Evolutionary conservation across 192 early-diverging fungal genomes (phyloP), one percentile per base, ranked within the genome.

Genomic region (Dissophora globulifera): DNA sequence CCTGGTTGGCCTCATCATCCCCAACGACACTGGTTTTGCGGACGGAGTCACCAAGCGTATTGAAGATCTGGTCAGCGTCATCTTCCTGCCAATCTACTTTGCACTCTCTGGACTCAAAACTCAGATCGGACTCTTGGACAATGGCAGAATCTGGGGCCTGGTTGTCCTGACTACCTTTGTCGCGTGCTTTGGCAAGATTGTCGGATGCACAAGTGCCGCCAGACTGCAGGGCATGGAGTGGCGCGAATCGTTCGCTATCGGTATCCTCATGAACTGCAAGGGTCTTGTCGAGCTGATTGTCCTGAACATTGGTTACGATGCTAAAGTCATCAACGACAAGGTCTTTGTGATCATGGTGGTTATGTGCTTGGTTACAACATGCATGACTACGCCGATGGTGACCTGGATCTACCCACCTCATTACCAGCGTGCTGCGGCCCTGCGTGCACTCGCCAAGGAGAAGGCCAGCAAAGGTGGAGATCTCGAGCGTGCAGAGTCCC

Each of bases 221-320:
- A 83, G 84, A 32, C 45, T 92, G 16, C 82, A 80, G 33, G 90
- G 89, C 15, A 86, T 94, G 58, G 84, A 85, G 20, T 93, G 88
- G 89, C 86, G 93, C 63, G 95, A 98, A 66, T 93, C 93, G 1
- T 76, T 92, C 13, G 85, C 94, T 0, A 86, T 97, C 42, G 96
- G 96, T 1, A 67, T 95, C 46, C 78, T 98, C 47, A 97, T 98
- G 96, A 97, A 94, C 84, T 94, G 93, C 67, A 97, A 97, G 81
- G 96, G 93, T 43, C 83, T 98, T 27, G 94, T 98, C 20, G 96
- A 98, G 76, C 83, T 98, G 8, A 97, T 97, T 58, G 95, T 98
- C 30, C 86, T 98, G 9, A 98, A 98, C 80, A 89, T 98, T 58
- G 96, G 96, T 12, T 83, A 91, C 60, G 81, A 93, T 35, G 93